Evolutionary conservation across 2,329 filamentous ascomycete species (phyloP).

Genomic region (Phaeophleospora eucalypticola): DNA sequence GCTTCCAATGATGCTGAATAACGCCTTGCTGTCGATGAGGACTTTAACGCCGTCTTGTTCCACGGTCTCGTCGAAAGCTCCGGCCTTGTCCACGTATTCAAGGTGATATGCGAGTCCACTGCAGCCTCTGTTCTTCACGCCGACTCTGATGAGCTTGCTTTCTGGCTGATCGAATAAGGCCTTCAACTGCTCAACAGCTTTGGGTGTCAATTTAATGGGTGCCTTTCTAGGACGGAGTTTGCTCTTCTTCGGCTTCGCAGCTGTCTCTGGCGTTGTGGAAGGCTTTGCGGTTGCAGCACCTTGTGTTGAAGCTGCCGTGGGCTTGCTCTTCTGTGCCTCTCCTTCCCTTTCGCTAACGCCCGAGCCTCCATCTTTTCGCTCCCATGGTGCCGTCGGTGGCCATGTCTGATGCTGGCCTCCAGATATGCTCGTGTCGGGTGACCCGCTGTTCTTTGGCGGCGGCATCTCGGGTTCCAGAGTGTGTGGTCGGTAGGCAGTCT

Average conservation of each 20-base stretch:
- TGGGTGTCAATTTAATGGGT: slow-evolving; percentile 77
- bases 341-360: slow-evolving; percentile 54
- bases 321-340: slow-evolving; percentile 63
- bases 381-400: slow-evolving; percentile 46
- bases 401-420: slow-evolving; percentile 47
- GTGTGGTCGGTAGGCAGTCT: slow-evolving; percentile 60
- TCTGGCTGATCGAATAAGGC: slow-evolving; percentile 76
- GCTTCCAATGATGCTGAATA: slow-evolving; percentile 96
- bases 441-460: slow-evolving; percentile 55
- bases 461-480: slow-evolving; percentile 53
- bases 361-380: slow-evolving; percentile 34
- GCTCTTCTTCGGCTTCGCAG: slow-evolving; percentile 54
- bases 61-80: slow-evolving; percentile 81
- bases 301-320: slow-evolving; percentile 30
- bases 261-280: slow-evolving; percentile 36
- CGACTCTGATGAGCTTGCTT: slow-evolving; percentile 88
- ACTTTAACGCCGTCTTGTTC: slow-evolving; percentile 96
- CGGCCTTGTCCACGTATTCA: slow-evolving; percentile 90
- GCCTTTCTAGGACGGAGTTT: slow-evolving; percentile 82
- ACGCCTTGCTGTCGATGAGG: slow-evolving; percentile 90
- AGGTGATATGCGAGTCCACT: slow-evolving; percentile 90
- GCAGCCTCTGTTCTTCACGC: slow-evolving; percentile 90
- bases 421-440: slow-evolving; percentile 59
- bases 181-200: slow-evolving; percentile 74
- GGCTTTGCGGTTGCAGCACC: slow-evolving; percentile 19